Base-by-base conservation (phyloP, 2,329 filamentous ascomycete species). In the Colletotrichum spinosum region DNA sequence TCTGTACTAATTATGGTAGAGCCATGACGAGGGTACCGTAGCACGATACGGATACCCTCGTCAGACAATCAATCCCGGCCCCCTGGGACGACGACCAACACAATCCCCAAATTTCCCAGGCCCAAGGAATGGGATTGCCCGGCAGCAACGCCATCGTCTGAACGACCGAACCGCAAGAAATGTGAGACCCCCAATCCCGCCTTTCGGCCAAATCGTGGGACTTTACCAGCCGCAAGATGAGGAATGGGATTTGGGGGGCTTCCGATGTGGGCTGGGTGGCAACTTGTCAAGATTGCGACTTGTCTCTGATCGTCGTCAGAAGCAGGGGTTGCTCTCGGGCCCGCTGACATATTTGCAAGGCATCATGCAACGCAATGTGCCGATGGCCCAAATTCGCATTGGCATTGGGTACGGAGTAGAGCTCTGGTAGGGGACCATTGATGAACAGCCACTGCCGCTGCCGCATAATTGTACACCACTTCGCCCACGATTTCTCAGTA, bases 241-340 rank as follows among this genome's bases (percentile, higher is more conserved):
- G 39, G 61, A 59, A 48, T 38, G 50, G 45, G 37, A 52, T 34
- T 50, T 45, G 46, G 34, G 50, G 55, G 45, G 7, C n/a, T 35
- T 51, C 37, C 34, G 33, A 10, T 53, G 52, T 44, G 62, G 52
- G 41, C 37, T 60, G 44, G 39, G 58, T 35, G 52, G 46, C 51
- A 55, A 61, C 58, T 56, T 65, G 52, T 56, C 62, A 61, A 65
- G 58, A 65, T 65, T 65, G 52, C 17, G 62, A 65, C 58, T 53
- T 57, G 62, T 62, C 58, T 57, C 58, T 62, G 62, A 65, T 65
- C 62, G 62, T 55, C 62, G 62, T 55, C 62, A 53, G 52, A 25
- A 48, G 33, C 62, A 62, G 42, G 58, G 58, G 50, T 58, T 50
- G 10, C 8, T 11, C 25, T 25, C 25, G 25, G 25, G 25, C 25